Conservation (phyloP, 495 filamentous ascomycete genomes). For the Penicillium roqueforti region DNA sequence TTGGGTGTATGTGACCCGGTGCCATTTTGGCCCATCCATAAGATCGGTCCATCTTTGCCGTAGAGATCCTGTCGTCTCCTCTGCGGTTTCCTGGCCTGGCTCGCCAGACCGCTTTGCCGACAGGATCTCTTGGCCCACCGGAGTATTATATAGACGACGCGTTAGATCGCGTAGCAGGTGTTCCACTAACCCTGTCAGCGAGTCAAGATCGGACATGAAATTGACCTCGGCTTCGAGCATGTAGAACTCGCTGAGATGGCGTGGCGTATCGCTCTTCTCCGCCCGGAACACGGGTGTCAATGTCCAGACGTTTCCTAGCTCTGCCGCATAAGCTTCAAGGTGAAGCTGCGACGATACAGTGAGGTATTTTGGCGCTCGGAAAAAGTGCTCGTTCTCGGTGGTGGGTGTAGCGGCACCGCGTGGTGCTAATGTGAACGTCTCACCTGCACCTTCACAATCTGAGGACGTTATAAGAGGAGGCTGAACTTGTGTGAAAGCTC, state of each 20-base stretch:
- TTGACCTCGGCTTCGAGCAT: slow-evolving; percentile 92
- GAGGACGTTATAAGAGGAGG: slow-evolving; percentile 94
- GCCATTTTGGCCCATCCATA: slow-evolving; percentile 58
- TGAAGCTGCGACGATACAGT: slow-evolving; percentile 95
- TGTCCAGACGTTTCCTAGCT: slow-evolving; percentile 89
- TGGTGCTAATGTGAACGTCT: slow-evolving; percentile 75
- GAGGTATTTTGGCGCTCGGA: slow-evolving; percentile 86
- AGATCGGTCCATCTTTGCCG: slow-evolving; percentile 67
- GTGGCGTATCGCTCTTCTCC: slow-evolving; percentile 88
- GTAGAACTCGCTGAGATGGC: slow-evolving; percentile 96
- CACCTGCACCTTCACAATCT: slow-evolving; percentile 94
- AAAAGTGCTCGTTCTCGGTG: slow-evolving; percentile 55
- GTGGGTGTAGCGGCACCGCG: slow-evolving; percentile 31
- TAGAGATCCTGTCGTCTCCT: slow-evolving; percentile 42
- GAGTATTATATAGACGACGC: slow-evolving; percentile 49
- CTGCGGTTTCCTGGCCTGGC: slow-evolving; percentile 30
- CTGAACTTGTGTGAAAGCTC: slow-evolving; percentile 79
- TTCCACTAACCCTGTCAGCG: slow-evolving; percentile 76
- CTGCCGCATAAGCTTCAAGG: slow-evolving; percentile 85
- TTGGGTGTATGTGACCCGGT: slow-evolving; percentile 77
- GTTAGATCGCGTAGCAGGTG: slow-evolving; percentile 64
- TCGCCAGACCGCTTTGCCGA: slow-evolving; percentile 38
- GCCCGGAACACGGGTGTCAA: slow-evolving; percentile 91
- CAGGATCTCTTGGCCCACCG: slow-evolving; percentile 60
- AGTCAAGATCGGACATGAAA: slow-evolving; percentile 65